Conservation (phyloP, 495 filamentous ascomycete genomes). For the Hypoxylon rickii region DNA sequence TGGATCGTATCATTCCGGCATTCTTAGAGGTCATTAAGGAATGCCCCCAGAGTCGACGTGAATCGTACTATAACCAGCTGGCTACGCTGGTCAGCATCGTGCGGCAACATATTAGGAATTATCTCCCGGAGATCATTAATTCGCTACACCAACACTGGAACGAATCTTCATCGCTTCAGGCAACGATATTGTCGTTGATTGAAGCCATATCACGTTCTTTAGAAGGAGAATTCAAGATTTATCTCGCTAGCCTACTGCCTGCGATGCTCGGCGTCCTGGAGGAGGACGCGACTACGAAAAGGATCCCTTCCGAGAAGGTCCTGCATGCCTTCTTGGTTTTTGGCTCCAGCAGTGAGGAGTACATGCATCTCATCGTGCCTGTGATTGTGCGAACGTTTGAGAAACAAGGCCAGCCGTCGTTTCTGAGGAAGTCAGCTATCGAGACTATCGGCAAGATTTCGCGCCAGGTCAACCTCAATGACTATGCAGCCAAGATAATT, state of each 20-base stretch:
- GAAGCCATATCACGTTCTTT: constrained; percentile 92
- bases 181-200: constrained; percentile 86
- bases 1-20: constrained; percentile 89
- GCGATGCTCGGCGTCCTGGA: constrained; percentile 94
- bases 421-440: constrained; percentile 84
- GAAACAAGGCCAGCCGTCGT: constrained; percentile 73
- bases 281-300: constrained; percentile 70
- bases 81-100: constrained; percentile 93
- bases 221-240: constrained; percentile 96
- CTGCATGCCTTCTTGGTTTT: constrained; percentile 95
- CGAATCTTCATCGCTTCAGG: constrained; percentile 72
- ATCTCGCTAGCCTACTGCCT: constrained; percentile 84
- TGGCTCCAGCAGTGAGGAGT: constrained; percentile 93
- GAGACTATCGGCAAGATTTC: constrained; percentile 95
- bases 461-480: constrained; percentile 94
- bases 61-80: constrained; percentile 96
- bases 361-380: constrained; percentile 98
- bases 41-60: constrained; percentile 72
- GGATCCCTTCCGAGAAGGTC: constrained; percentile 82
- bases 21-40: constrained; percentile 85
- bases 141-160: constrained; percentile 89
- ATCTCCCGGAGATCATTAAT: constrained; percentile 78
- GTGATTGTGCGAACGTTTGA: constrained; percentile 93
- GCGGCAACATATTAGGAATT: constrained; percentile 91
- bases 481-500: constrained; percentile 93